Evolutionary conservation across 176 grass and related monocot genomes (phyloP), one percentile per base, ranked within the genome.

Genomic region (Rhynchospora breviuscula): DNA sequence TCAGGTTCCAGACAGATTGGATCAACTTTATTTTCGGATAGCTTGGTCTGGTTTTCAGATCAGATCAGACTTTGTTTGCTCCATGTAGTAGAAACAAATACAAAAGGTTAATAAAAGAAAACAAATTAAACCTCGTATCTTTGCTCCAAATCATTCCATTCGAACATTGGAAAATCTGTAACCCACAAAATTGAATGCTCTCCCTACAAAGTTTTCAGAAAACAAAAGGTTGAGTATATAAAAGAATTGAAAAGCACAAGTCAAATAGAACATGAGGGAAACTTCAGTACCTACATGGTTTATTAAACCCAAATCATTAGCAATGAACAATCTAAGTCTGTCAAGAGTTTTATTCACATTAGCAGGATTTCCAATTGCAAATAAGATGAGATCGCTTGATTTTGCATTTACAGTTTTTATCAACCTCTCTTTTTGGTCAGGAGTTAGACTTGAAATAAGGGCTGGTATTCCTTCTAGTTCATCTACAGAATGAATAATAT

Each of bases 161-260:
- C 91, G 62, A 98, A 98, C 95, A 98, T 91, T 84, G 92, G 95
- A 80, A 98, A 98, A 69, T 95, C 91, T 52, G 88, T 98, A 33
- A 98, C 92, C 96, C 96, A 98, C 49, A 98, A 64, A 88, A 95
- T 84, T 84, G 95, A 95, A 60, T 98, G 91, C 52, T 84, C 86
- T 65, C 70, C 88, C 92, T 98, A 82, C 54, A 88, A 67, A 58
- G 45, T 82, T 82, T 19, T 62, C 59, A 89, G 31, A 87, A 88
- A 69, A 12, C 66, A 26, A 54, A 90, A 80, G 62, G 53, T 43
- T 66, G 81, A 85, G 63, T 26, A 62, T 43, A 19, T 64, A 77
- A 7, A 69, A 56, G 77, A 23, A 60, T 87, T 85, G 6, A 72
- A 35, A 15, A 64, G 5, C 45, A 51, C 12, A 46, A 11, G 15